Percentiles rank a stretch among this genome's conserved stretches.
Evolutionary conservation across 1,284 basidiomycete genomes (phyloP).

Genomic region (Trichosporon coremiiforme): DNA sequence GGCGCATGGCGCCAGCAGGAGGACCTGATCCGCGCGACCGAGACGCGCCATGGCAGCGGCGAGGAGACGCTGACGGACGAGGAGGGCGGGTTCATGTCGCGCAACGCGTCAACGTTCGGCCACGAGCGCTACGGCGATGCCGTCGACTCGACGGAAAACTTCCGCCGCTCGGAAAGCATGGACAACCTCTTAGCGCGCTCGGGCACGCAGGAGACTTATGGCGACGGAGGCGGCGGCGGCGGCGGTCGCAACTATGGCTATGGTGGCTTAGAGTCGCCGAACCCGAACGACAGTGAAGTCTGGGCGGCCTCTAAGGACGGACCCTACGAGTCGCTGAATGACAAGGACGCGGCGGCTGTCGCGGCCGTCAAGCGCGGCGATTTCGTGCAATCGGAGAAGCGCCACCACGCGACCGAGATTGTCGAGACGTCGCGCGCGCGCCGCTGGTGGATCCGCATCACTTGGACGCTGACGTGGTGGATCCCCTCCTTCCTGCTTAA

Average conservation of each 20-base stretch:
- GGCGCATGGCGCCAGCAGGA: conserved; percentile 80
- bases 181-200: conserved; percentile 30
- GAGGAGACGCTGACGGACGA: conserved; percentile 52
- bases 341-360: conserved; percentile 17
- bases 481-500: conserved; percentile 73
- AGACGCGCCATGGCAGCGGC: conserved; percentile 59
- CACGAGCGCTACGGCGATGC: conserved; percentile 15
- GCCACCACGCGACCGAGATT: conserved; percentile 68
- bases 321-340: conserved; percentile 23
- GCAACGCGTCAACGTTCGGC: conserved; percentile 16
- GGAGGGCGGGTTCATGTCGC: conserved; percentile 31
- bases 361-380: conserved; percentile 28
- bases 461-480: conserved; percentile 81
- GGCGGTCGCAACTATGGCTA: conserved; percentile 19
- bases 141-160: conserved; percentile 15
- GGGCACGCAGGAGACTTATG: conserved; percentile 19
- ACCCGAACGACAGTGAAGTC: conserved; percentile 24
- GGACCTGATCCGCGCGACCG: conserved; percentile 69
- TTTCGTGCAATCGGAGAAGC: conserved; percentile 58
- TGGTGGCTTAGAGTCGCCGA: conserved; percentile 21
- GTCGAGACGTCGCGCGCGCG: conserved; percentile 74
- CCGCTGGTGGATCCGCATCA: conserved; percentile 63
- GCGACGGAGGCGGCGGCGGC: not conserved
- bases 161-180: conserved; percentile 28
- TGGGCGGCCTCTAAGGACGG: conserved; percentile 25